Evolutionary conservation across 2,329 filamentous ascomycete genomes (phyloP).

Genomic region (Colletotrichum sansevieriae): DNA sequence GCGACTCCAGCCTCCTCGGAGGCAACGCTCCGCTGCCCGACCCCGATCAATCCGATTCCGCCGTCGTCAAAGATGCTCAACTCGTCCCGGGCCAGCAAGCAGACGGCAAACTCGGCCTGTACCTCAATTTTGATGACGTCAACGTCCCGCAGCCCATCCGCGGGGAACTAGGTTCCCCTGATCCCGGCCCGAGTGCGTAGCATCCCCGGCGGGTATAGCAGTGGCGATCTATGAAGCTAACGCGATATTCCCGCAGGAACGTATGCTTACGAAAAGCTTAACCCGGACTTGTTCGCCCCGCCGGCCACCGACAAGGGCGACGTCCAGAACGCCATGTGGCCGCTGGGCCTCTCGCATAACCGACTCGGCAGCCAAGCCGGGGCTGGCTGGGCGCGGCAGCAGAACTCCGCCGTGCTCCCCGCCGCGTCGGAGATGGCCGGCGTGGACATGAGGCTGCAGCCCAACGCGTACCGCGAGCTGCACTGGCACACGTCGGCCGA

Average conservation of each 20-base stretch:
- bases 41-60: slow-evolving; percentile 51
- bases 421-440: slow-evolving; percentile 65
- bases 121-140: slow-evolving; percentile 65
- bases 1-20: slow-evolving; percentile 55
- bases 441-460: slow-evolving; percentile 70
- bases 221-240: neutral
- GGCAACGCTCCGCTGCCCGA: slow-evolving; percentile 54
- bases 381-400: slow-evolving; percentile 67
- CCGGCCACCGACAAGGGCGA: slow-evolving; percentile 65
- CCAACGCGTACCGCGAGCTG: slow-evolving; percentile 71
- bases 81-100: slow-evolving; percentile 65
- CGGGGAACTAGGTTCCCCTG: slow-evolving; percentile 61
- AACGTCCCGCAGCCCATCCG: slow-evolving; percentile 68
- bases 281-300: slow-evolving; percentile 67
- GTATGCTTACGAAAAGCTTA: slow-evolving; percentile 63
- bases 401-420: slow-evolving; percentile 66
- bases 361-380: slow-evolving; percentile 56
- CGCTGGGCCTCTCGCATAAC: slow-evolving; percentile 65
- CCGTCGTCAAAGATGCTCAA: slow-evolving; percentile 54
- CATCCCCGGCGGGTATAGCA: neutral
- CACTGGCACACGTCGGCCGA: slow-evolving; percentile 72
- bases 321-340: slow-evolving; percentile 64
- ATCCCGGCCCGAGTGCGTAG: slow-evolving; percentile 64
- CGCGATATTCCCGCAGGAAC: slow-evolving; percentile 27
- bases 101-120: slow-evolving; percentile 62